A percentile compares a stretch with the other conserved stretches of the same genome.
Conservation (phyloP, 2,329 filamentous ascomycete genomes). For the Colletotrichum higginsianum region DNA sequence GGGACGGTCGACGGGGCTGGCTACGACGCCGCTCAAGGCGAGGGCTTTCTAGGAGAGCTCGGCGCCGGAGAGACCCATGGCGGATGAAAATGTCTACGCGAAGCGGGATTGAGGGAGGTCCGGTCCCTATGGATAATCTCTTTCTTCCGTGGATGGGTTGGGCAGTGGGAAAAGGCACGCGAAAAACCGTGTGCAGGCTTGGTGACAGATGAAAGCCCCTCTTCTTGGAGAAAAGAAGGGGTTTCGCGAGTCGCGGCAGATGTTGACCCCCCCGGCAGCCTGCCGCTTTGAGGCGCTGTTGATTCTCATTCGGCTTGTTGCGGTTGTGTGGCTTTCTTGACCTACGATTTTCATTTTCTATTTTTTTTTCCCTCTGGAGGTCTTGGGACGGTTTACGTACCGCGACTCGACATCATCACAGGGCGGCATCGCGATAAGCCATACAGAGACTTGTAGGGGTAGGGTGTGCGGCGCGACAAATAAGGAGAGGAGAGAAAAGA, state of each 20-base stretch:
- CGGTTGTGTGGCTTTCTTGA: background rate
- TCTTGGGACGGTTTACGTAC: conserved; percentile 23
- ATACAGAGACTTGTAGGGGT: conserved; percentile 38
- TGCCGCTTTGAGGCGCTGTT: conserved; percentile 4
- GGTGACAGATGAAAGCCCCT: background rate
- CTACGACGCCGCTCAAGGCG: conserved; percentile 50
- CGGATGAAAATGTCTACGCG: background rate
- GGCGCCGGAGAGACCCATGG: conserved; percentile 3
- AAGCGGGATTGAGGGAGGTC: background rate
- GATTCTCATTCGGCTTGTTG: background rate
- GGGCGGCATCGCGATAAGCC: conserved; percentile 34
- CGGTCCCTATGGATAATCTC: background rate
- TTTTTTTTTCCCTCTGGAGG: conserved; percentile 17
- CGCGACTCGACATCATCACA: conserved; percentile 12
- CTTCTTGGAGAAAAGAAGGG: background rate
- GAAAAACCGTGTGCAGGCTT: conserved; percentile 6
- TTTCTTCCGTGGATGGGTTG: conserved; percentile 8
- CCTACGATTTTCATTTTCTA: background rate
- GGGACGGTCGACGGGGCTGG: conserved; percentile 48
- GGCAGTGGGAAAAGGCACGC: background rate
- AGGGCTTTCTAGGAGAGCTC: conserved; percentile 52
- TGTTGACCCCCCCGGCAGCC: background rate
- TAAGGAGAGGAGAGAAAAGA: too few relatives aligned
- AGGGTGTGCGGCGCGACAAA: background rate
- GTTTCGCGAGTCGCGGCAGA: background rate